Base-by-base conservation (phyloP, 2,329 filamentous ascomycete species). In the Aspergillus terreus region DNA sequence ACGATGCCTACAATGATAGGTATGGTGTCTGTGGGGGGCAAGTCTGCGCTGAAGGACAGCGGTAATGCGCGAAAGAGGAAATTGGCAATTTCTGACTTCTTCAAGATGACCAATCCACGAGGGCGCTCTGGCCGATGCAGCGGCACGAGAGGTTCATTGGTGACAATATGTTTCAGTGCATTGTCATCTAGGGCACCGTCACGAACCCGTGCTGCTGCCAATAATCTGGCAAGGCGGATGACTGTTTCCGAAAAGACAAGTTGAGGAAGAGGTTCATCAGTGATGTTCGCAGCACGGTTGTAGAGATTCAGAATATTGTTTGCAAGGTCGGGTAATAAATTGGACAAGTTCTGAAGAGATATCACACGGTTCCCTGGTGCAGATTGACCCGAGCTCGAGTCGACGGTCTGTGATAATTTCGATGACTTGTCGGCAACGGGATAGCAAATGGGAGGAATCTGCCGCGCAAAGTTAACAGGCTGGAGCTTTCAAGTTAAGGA, bases 1-100 rank as follows among this genome's bases (percentile, higher is more conserved):
- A 90, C 87, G 58, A 97, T 90, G 11, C 91, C 92, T 58, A 90
- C 86, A 14, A 96, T 77, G 33, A 96, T 86, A 9, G 87, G 83
- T 10, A 89, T 84, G 19, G 88, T 81, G 69, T 96, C 92, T 9
- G 85, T 83, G 4, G 87, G 82, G 2, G 86, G 87, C 47, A 95
- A 75, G 0, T 85, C 80, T 6, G 82, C 78, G 14, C 68, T 61
- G 21, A 78, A 74, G 4, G 82, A 81, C 4, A 82, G 81, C 9
- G 88, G 90, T 51, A 90, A 85, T 5, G 86, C 88, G 57, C 81
- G 82, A 69, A 89, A 86, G 4, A 90, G 68, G 12, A 84, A 77
- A 30, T 76, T 79, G 4, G 82, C 77, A 55, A 92, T 88, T 45
- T 84, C 80, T 55, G 81, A 81, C 58, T 85, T 82, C 14, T 66